Conservation (phyloP, 1,139 yeast species). For the Scheffersomyces titani region DNA sequence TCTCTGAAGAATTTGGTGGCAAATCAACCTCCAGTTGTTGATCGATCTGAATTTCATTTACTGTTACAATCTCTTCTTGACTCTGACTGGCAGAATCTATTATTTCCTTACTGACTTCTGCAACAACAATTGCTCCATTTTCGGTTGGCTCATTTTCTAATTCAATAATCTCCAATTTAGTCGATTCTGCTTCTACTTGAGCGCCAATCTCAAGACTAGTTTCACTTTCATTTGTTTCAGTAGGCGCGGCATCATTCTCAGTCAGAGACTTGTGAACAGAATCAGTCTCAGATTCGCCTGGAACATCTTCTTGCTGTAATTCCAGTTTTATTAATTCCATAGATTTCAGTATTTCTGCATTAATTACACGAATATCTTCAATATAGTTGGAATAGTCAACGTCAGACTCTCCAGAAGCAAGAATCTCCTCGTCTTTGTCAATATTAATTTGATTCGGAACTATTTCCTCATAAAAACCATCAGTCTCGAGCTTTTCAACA, state of each 20-base stretch:
- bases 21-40: neutral
- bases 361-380: constrained; percentile 18
- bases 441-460: neutral
- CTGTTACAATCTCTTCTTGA: neutral
- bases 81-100: neutral
- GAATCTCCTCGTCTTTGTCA: neutral
- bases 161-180: neutral
- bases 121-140: neutral
- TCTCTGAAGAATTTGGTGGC: neutral
- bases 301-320: neutral
- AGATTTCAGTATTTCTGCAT: constrained; percentile 16
- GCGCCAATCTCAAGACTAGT: neutral
- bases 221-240: neutral
- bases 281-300: neutral
- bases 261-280: neutral
- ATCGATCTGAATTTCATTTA: neutral
- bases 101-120: neutral
- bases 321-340: constrained; percentile 12
- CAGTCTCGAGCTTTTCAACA: neutral
- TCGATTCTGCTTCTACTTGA: constrained; percentile 7
- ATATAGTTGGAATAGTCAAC: constrained; percentile 17
- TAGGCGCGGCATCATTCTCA: neutral
- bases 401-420: neutral
- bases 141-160: neutral
- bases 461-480: neutral